Base-by-base conservation (phyloP, 2,329 filamentous ascomycete genomes). In the Hymenoscyphus occultus region DNA sequence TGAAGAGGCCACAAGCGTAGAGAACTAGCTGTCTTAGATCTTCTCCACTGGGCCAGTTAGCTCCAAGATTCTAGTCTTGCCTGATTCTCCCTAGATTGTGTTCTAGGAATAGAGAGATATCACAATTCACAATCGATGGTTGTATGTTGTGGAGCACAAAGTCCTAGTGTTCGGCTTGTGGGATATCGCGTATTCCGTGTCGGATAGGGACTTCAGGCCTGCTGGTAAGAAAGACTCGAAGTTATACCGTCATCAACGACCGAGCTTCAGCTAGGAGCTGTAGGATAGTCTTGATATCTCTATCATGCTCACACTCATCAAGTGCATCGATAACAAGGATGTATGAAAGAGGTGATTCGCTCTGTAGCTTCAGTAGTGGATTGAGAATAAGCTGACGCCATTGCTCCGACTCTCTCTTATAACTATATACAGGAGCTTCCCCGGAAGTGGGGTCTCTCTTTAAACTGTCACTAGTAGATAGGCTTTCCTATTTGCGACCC, bases 241-340 rank as follows among this genome's bases (percentile, higher is more conserved):
- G 57, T 56, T 58, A 62, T 7, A 66, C 42, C 19, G n/a, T 69
- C 39, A 35, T 65, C 45, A 69, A n/a, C 14, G 54, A 31, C 59
- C 58, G 59, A 56, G 64, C 60, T 40, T 64, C 59, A 59, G 40
- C 57, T 22, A 67, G 58, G n/a, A 67, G 65, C n/a, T 58, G 56
- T 60, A 66, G 12, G 56, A 68, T 39, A 1, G 51, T 62, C 28
- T 35, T 56, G n/a, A 61, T 67, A 62, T 71, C 32, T 7, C 67
- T 56, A 12, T 72, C 65, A 10, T 48, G 22, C 14, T 71, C 71
- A 60, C 73, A 76, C 62, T 76, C 71, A 65, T 76, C 72, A 42
- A 76, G 66, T 0, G 74, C 72, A 67, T 76, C 74, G 19, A 76
- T 68, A 0, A 76, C 69, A n/a, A 76, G 31, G 28, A 74, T 54